Evolutionary conservation across 2,329 filamentous ascomycete genomes (phyloP).

Genomic region (Alternaria angustiovoidea): DNA sequence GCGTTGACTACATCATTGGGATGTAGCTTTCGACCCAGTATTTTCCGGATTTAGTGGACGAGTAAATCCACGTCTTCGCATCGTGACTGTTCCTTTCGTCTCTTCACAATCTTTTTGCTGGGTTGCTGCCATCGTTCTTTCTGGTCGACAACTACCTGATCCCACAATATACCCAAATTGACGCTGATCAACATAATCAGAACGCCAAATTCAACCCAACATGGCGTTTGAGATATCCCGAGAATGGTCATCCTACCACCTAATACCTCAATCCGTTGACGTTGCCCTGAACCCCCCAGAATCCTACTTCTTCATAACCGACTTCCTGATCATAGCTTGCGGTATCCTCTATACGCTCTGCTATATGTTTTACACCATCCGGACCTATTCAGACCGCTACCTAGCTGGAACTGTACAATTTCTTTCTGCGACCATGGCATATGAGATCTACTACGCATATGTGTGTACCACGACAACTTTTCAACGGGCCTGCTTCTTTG

Average conservation of each 20-base stretch:
- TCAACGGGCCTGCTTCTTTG: constrained; percentile 48
- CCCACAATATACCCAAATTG: not conserved
- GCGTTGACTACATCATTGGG: constrained; percentile 12
- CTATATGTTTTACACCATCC: constrained; percentile 52
- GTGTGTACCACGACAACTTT: constrained; percentile 46
- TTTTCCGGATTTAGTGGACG: constrained; percentile 1
- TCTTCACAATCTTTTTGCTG: not conserved
- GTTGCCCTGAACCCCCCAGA: constrained; percentile 49
- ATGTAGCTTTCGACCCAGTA: not conserved
- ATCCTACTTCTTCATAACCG: constrained; percentile 53
- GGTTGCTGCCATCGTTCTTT: not conserved
- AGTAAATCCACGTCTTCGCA: not conserved
- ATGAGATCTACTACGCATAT: constrained; percentile 53
- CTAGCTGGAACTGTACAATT: constrained; percentile 45
- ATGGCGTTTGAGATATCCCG: constrained; percentile 46
- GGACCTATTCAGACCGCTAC: constrained; percentile 48
- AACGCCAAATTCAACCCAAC: not conserved
- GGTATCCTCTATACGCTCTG: constrained; percentile 53
- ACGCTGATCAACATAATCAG: not conserved
- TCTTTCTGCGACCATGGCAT: constrained; percentile 47
- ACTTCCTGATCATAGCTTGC: constrained; percentile 53
- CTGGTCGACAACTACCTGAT: not conserved
- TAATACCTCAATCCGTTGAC: constrained; percentile 62
- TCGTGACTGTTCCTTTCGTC: not conserved
- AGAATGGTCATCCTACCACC: constrained; percentile 54